Base-by-base conservation (phyloP, 2,329 filamentous ascomycete genomes). In the Cladosporium sphaerospermum region DNA sequence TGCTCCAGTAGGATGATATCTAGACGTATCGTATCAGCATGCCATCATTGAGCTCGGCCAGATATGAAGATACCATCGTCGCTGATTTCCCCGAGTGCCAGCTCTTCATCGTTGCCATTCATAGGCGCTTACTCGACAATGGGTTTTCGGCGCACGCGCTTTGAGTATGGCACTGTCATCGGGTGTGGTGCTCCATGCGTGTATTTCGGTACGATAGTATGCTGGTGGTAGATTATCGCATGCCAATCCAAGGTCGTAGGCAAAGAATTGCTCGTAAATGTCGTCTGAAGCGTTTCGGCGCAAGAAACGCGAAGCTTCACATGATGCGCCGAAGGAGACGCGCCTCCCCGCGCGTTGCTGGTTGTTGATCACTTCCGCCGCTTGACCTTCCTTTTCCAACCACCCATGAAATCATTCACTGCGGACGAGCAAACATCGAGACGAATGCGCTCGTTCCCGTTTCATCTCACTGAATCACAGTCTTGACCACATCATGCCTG, bases 1-100 rank as follows among this genome's bases (percentile, higher is more conserved):
- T 86, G 78, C 69, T 89, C 86, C 54, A 96, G 77, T 57, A 89
- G 78, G 57, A 81, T 79, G 68, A 96, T 87, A 73, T 95, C 91
- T 90, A 53, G 1, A n/a, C 2, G 8, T 4, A 33, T 52, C 34
- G 16, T 28, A 28, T 28, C 23, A 28, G 23, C 23, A 28, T 7
- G 23, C 23, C 7, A 3, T 5, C 7, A 28, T 28, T 28, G 23
- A 28, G 7, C 4, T 7, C 23, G 23, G 23, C 7, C 23, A 28
- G 5, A 7, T 28, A 28, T 28, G 23, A 28, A 28, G 33, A 36
- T 45, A 75, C 73, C 71, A 54, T 73, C 61, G 57, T 74, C 71
- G 39, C 60, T 69, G 56, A 75, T 65, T 40, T 68, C 66, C 54
- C 67, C 66, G 45, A 70, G 64, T 61, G 71, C 69, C 63, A 71